Conservation (phyloP, 2,329 filamentous ascomycete genomes). For the Tolypocladium ovalisporum region DNA sequence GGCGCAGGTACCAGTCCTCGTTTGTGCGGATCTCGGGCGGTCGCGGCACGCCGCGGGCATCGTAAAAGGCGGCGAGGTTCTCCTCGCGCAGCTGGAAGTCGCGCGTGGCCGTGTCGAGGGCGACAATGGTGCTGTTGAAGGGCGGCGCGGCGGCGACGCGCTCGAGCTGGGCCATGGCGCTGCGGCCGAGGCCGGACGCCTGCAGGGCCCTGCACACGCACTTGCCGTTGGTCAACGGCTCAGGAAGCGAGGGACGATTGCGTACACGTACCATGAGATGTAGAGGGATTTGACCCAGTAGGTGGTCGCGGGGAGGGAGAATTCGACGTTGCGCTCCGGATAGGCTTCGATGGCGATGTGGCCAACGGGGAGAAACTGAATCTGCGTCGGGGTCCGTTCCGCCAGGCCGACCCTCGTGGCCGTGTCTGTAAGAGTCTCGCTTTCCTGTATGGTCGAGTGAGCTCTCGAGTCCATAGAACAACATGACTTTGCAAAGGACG, state of each 20-base stretch:
- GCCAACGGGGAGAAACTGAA: constrained; percentile 25
- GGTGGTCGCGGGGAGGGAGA: constrained; percentile 19
- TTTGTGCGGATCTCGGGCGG: constrained; percentile 15
- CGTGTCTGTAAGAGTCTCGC: constrained; percentile 21
- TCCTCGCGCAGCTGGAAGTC: constrained; percentile 16
- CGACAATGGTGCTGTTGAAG: constrained; percentile 19
- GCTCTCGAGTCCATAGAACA: neutral
- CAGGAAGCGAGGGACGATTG: neutral
- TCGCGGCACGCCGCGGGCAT: constrained; percentile 12
- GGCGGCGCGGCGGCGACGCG: constrained; percentile 17
- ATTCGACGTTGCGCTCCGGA: constrained; percentile 16
- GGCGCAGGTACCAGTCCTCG: constrained; percentile 18
- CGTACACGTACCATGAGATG: constrained; percentile 19
- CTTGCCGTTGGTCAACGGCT: neutral
- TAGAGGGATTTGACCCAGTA: constrained; percentile 30
- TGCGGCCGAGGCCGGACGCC: constrained; percentile 21
- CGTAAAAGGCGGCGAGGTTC: constrained; percentile 13
- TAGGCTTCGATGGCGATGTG: constrained; percentile 26
- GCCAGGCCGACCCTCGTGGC: constrained; percentile 16
- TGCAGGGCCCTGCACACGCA: constrained; percentile 17
- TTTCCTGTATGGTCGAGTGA: constrained; percentile 14
- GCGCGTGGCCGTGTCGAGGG: constrained; percentile 23
- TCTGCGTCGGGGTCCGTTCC: constrained; percentile 16
- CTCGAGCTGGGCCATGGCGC: constrained; percentile 24
- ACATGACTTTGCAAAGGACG: neutral